Conservation (phyloP, 2,329 filamentous ascomycete species). For the Myriosclerotinia curreyana region DNA sequence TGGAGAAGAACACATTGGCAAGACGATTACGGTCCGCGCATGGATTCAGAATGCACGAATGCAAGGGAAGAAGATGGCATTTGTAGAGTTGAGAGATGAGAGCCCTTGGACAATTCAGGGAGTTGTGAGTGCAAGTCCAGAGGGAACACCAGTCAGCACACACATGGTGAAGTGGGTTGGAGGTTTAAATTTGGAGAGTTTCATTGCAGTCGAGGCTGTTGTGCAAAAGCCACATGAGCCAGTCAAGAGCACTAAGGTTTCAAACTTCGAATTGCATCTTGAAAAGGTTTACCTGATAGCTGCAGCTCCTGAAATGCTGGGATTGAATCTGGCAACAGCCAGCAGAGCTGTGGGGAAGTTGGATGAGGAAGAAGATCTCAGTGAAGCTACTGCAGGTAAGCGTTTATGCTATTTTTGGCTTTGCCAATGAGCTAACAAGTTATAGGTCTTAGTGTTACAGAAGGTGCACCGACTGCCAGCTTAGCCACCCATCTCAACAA, state of each 20-base stretch:
- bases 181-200: slow-evolving; percentile 73
- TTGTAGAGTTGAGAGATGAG: slow-evolving; percentile 79
- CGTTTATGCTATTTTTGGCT: neutral
- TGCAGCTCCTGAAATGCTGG: slow-evolving; percentile 55
- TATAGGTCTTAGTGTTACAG: slow-evolving; percentile 42
- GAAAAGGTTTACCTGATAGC: slow-evolving; percentile 78
- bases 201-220: slow-evolving; percentile 74
- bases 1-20: slow-evolving; percentile 62
- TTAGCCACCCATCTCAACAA: slow-evolving; percentile 68
- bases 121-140: slow-evolving; percentile 64
- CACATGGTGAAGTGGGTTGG: slow-evolving; percentile 95
- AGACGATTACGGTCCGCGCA: slow-evolving; percentile 71
- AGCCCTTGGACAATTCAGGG: slow-evolving; percentile 77
- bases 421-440: slow-evolving; percentile 29
- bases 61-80: slow-evolving; percentile 88
- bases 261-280: slow-evolving; percentile 82
- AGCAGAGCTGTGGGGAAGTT: slow-evolving; percentile 57
- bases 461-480: slow-evolving; percentile 63
- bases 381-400: slow-evolving; percentile 45
- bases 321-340: slow-evolving; percentile 55
- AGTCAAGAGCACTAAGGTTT: slow-evolving; percentile 82
- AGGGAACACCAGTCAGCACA: slow-evolving; percentile 63
- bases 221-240: slow-evolving; percentile 82
- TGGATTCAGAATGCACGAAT: slow-evolving; percentile 84
- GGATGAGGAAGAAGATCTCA: slow-evolving; percentile 56